Evolutionary conservation across 305 asterid genomes (phyloP).

Genomic region (Plantago coronopus): DNA sequence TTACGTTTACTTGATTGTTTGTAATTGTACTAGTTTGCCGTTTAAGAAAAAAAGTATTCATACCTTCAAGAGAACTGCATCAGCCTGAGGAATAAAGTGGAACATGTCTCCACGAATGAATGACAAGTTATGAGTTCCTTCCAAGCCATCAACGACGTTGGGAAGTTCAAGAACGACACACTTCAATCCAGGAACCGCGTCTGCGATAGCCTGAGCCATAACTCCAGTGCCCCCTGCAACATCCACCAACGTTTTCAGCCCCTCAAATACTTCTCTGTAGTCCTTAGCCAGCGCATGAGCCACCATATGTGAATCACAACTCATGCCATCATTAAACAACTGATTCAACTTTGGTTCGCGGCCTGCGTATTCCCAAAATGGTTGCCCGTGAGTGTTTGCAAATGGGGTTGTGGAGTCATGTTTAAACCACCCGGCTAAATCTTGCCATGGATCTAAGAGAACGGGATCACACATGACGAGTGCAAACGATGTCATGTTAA

Average conservation of each 20-base stretch:
- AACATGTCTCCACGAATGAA: constrained; percentile 28
- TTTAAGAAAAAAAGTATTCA: too few relatives aligned
- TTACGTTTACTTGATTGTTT: too few relatives aligned
- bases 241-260: constrained; percentile 24
- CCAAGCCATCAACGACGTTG: constrained; percentile 18
- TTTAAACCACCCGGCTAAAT: constrained; percentile 22
- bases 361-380: constrained; percentile 19
- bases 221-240: constrained; percentile 28
- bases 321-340: constrained; percentile 27
- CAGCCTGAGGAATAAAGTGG: constrained; percentile 20
- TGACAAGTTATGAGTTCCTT: constrained; percentile 9
- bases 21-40: too few relatives aligned
- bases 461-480: neutral
- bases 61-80: constrained; percentile 20
- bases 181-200: constrained; percentile 15
- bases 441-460: constrained; percentile 7
- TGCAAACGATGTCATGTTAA: constrained; percentile 6
- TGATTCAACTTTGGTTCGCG: constrained; percentile 5
- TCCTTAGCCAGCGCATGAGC: constrained; percentile 9
- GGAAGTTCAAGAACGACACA: constrained; percentile 26
- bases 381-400: constrained; percentile 4
- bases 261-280: constrained; percentile 20
- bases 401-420: constrained; percentile 18
- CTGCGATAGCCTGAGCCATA: constrained; percentile 13
- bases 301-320: constrained; percentile 18